Percentiles rank a stretch among this genome's conserved stretches.
Evolutionary conservation across 208 protist genomes (phyloP).

Genomic region (Trypanosoma cruzi): DNA sequence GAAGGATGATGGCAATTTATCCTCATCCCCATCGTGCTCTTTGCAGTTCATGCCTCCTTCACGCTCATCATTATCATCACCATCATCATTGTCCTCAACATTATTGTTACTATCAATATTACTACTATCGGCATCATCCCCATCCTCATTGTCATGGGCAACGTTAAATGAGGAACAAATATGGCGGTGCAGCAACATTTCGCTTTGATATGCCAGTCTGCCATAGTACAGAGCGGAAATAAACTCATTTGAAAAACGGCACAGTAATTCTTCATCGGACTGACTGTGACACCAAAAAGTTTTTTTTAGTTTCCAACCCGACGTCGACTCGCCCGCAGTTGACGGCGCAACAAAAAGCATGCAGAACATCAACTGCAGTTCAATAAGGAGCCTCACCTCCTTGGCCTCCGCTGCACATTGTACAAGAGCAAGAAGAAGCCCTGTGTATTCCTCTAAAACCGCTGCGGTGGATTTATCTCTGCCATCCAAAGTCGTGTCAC

Average conservation of each 20-base stretch:
- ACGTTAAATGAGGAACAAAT: neutral
- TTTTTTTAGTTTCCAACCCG: constrained; percentile 8
- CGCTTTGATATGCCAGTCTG: constrained; percentile 22
- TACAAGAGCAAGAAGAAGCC: constrained; percentile 45
- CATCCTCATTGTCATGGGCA: neutral
- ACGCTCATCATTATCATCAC: neutral
- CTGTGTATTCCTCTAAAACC: constrained; percentile 33
- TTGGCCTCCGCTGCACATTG: constrained; percentile 59
- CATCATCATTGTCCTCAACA: too few species aligned
- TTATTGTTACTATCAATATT: too few species aligned
- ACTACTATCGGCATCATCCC: neutral
- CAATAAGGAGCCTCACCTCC: constrained; percentile 44
- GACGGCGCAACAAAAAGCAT: constrained; percentile 30
- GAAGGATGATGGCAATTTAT: neutral
- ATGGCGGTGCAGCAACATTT: constrained; percentile 8
- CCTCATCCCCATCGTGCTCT: neutral
- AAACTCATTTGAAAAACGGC: constrained; percentile 42
- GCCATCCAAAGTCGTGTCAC: neutral
- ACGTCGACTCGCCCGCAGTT: neutral
- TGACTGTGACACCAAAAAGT: constrained; percentile 10
- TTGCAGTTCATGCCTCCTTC: neutral
- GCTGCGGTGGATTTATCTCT: neutral
- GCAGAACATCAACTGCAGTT: constrained; percentile 50
- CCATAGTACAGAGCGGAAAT: constrained; percentile 49
- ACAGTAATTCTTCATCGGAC: constrained; percentile 15